Evolutionary conservation across 129 eudicot species (phyloP).

Genomic region (Apium graveolens): DNA sequence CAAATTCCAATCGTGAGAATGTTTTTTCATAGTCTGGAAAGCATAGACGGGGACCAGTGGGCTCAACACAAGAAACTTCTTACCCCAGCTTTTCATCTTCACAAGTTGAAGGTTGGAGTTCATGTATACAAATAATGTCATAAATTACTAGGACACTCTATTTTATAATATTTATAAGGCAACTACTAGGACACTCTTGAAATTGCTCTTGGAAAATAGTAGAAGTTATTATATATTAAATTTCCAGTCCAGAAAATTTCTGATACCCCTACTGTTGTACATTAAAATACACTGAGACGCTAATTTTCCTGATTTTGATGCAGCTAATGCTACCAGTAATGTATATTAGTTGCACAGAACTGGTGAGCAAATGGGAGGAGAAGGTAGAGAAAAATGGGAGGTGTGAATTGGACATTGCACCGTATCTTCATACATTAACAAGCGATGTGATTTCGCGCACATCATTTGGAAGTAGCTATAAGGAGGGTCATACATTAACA

Average conservation of each 20-base stretch:
- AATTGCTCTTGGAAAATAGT: no score
- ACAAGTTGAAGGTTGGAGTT: constrained; percentile 24
- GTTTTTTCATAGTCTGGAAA: constrained; percentile 9
- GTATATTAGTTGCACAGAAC: constrained; percentile 6
- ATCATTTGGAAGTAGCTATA: no score
- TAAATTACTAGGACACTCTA: no score
- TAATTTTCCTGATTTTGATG: background rate
- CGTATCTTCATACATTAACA: constrained; percentile 10
- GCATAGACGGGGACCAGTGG: constrained; percentile 17
- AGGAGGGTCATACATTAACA: no score
- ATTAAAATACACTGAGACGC: no score
- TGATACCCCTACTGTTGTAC: background rate
- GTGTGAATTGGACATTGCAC: constrained; percentile 19
- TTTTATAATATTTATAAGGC: no score
- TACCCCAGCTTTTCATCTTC: constrained; percentile 21
- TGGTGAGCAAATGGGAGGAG: constrained; percentile 14
- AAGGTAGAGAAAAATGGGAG: background rate
- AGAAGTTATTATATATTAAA: no score
- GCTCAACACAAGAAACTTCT: constrained; percentile 18
- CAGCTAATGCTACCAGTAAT: constrained; percentile 21
- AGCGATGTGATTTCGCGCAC: constrained; percentile 16
- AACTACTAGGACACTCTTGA: no score
- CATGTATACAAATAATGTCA: no score
- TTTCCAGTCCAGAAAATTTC: background rate
- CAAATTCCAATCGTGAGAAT: background rate